Evolutionary conservation across 2,329 filamentous ascomycete genomes (phyloP), one percentile per base, ranked within the genome.

Genomic region (Thielaviopsis populi): DNA sequence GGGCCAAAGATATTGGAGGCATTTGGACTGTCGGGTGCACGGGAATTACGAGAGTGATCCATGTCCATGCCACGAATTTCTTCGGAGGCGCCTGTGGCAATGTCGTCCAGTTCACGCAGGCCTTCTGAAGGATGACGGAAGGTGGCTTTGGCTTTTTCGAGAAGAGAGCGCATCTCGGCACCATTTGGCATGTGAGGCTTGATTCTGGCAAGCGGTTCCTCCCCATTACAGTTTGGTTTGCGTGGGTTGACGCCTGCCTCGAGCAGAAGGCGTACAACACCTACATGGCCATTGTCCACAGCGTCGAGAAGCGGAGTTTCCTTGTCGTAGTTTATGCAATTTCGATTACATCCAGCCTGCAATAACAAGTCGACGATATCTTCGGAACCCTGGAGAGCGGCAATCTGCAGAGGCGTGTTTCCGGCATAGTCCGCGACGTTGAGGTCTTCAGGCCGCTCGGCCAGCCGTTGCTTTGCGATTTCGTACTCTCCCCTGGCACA

Each of bases 231-330:
- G 71, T 97, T 96, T 58, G 91, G 86, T 68, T 91, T 88, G 60
- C 91, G 85, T 59, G 94, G 94, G 71, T 99, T 95, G 13, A 95
- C 92, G 11, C 91, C 92, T 64, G 91, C 87, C 63, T 87, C 83
- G 1, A 99, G 78, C 41, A 99, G 77, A 10, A 96, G 78, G 70
- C 85, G 89, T 50, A 99, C 88, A 3, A 97, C 92, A 19, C 88
- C 88, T 7, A 96, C 73, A 71, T 99, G 91, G 0, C 89, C 89
- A 70, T 99, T 99, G 69, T 97, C 94, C 33, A 97, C 91, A 4
- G 94, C 94, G 76, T 99, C 94, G 63, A 99, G 86, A 42, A 99
- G 80, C 33, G 94, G 94, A 0, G 94, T 97, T 70, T 99, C 94
- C 70, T 89, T 90, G 69, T 91, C 87, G 69, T 89, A 85, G 69